Evolutionary conservation across 2,329 filamentous ascomycete species (phyloP), one percentile per base, ranked within the genome.

Genomic region (Trichoderma gracile): DNA sequence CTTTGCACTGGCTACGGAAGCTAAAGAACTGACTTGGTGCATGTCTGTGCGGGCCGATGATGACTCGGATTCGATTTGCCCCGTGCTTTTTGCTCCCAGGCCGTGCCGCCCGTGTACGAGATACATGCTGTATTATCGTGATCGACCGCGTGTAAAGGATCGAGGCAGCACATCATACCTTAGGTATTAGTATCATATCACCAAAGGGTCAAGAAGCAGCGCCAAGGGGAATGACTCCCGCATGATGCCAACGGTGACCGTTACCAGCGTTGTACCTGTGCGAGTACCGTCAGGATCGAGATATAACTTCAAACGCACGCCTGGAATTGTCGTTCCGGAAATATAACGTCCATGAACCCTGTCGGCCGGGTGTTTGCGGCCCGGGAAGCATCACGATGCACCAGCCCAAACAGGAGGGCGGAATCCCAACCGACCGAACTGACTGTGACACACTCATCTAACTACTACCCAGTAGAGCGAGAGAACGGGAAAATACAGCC

Each of bases 41-140:
- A 62, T 43, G 49, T 42, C 49, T 62, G 47, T 38, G 49, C 59
- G 59, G 49, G 59, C 59, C 59, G 59, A 62, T 54, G 59, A 62
- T 54, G 59, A 62, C 59, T 62, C 59, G 59, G 49, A 62, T 54
- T 62, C 49, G 59, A 62, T 46, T 38, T 61, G 58, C 40, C 58
- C 58, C 58, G 58, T 61, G 58, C 58, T 21, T 50, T 40, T 30
- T 61, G 58, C 58, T 21, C 42, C 47, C 47, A 54, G 42, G 47
- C 49, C 15, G 19, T 21, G 55, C 46, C 33, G 38, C 40, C 12
- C 33, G 14, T 14, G 33, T 38, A 14, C 33, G 33, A 38, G 33
- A 33, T 33, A 9, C 30, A 33, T 14, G 4, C 12, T 14, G 33
- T 30, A 21, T 42, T 30, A 30, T 50, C 15, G 23, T 43, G 33